A percentile compares a stretch with the other conserved stretches of the same genome.
phyloP scores from a whole-genome alignment of 1,139 yeast species.

The Saccharomyces pastorianus region DNA sequence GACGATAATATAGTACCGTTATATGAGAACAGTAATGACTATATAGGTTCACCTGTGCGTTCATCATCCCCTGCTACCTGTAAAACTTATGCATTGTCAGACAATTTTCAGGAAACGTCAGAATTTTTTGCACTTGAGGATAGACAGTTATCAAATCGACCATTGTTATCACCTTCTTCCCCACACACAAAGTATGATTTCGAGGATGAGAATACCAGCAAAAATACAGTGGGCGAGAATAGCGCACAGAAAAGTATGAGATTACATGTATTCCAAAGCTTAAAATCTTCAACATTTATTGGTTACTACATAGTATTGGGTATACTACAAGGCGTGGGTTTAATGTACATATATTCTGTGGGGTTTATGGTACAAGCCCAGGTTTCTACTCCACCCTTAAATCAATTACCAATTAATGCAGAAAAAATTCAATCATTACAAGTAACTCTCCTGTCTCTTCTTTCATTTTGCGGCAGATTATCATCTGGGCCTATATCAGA shows the following conservation, averaged over 20 bases:
- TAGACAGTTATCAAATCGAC: background rate
- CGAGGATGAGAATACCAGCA: background rate
- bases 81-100: background rate
- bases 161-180: background rate
- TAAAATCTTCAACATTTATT: slow-evolving; percentile 33
- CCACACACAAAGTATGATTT: background rate
- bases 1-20: background rate
- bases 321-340: slow-evolving; percentile 63
- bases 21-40: background rate
- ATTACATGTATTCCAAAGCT: background rate
- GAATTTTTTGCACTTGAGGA: background rate
- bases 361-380: slow-evolving; percentile 64
- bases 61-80: background rate
- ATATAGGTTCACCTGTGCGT: background rate
- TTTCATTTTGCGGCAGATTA: slow-evolving; percentile 61
- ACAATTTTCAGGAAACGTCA: background rate
- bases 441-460: slow-evolving; percentile 61
- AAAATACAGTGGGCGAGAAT: background rate
- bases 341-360: slow-evolving; percentile 66
- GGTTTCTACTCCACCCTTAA: slow-evolving; percentile 27
- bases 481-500: slow-evolving; percentile 66
- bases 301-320: slow-evolving; percentile 50
- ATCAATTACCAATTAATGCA: slow-evolving; percentile 19
- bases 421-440: slow-evolving; percentile 56
- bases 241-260: background rate